These are phyloP conservation scores for Solanum piurae DNA, from an alignment of 257 asterid species.

Conservation along the genomic window DNA sequence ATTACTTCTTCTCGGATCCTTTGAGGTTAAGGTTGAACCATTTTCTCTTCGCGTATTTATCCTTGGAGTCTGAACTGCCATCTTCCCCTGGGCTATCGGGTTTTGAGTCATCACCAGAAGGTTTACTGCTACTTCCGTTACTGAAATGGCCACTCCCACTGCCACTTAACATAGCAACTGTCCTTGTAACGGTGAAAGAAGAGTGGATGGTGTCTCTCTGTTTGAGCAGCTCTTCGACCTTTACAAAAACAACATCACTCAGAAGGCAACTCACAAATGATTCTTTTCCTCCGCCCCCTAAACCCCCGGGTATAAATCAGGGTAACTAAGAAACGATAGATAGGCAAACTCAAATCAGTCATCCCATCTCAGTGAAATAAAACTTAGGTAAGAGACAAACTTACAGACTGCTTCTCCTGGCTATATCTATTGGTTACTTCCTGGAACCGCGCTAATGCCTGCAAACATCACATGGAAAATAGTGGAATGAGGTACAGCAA, in stretches of 20 bases:
- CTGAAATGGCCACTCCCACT: constrained; percentile 66
- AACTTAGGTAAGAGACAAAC: constrained; percentile 18
- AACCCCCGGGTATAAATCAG: neutral
- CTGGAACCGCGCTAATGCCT: constrained; percentile 97
- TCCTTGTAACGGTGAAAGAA: constrained; percentile 58
- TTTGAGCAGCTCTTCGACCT: constrained; percentile 96
- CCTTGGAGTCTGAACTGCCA: constrained; percentile 86
- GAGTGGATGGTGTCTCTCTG: constrained; percentile 85
- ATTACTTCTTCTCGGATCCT: constrained; percentile 59
- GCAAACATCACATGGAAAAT: constrained; percentile 9
- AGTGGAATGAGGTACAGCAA: neutral
- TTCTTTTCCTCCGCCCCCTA: neutral
- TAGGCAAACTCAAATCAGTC: neutral
- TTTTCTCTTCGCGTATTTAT: constrained; percentile 65
- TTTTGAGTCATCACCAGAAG: constrained; percentile 44
- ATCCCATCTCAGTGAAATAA: neutral
- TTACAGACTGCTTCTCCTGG: constrained; percentile 91
- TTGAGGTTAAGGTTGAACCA: constrained; percentile 85
- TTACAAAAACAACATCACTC: constrained; percentile 1
- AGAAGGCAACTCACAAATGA: neutral
- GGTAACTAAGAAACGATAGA: neutral
- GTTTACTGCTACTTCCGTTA: constrained; percentile 78
- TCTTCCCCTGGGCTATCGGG: constrained; percentile 78
- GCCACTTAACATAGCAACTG: constrained; percentile 39
- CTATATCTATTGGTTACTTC: constrained; percentile 88